phyloP scores from a whole-genome alignment of 108 stramenopile species.

The Cyclotella sp. region DNA sequence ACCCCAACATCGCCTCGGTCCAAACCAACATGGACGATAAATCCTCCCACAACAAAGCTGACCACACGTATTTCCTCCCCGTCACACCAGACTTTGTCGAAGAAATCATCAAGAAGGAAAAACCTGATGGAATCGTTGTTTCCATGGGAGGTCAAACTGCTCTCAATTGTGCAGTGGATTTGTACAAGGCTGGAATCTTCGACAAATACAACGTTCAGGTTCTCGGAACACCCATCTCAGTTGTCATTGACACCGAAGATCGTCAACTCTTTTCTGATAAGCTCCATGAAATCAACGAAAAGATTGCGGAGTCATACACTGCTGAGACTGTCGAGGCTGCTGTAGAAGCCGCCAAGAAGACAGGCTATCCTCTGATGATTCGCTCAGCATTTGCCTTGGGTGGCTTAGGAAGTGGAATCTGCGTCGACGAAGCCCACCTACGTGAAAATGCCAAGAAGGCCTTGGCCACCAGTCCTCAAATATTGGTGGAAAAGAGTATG shows the following conservation, averaged over 20 bases:
- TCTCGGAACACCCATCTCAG: slow-evolving; percentile 95
- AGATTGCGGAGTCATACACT: slow-evolving; percentile 92
- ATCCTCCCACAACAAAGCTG: slow-evolving; percentile 78
- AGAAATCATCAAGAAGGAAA: slow-evolving; percentile 96
- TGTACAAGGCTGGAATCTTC: slow-evolving; percentile 90
- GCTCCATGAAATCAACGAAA: slow-evolving; percentile 96
- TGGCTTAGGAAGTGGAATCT: slow-evolving; percentile 97
- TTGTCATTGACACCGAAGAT: slow-evolving; percentile 98
- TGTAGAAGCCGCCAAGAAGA: slow-evolving; percentile 84
- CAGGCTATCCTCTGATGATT: slow-evolving; percentile 98
- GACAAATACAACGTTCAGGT: slow-evolving; percentile 94
- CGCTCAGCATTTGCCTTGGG: slow-evolving; percentile 98
- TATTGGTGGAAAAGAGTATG: slow-evolving; percentile 97
- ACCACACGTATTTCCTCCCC: slow-evolving; percentile 97
- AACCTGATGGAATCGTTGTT: slow-evolving; percentile 96
- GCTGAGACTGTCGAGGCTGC: slow-evolving; percentile 84
- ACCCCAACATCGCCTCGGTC: slow-evolving; percentile 99
- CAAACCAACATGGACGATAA: slow-evolving; percentile 97
- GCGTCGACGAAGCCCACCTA: slow-evolving; percentile 83
- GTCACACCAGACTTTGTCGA: slow-evolving; percentile 96
- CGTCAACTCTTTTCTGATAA: slow-evolving; percentile 94
- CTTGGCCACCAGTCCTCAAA: slow-evolving; percentile 89
- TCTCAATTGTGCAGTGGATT: slow-evolving; percentile 95
- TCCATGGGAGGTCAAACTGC: slow-evolving; percentile 99
- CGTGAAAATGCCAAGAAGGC: slow-evolving; percentile 91